Conservation (phyloP, 176 grass and related monocot genomes). For the Stipa capillata region DNA sequence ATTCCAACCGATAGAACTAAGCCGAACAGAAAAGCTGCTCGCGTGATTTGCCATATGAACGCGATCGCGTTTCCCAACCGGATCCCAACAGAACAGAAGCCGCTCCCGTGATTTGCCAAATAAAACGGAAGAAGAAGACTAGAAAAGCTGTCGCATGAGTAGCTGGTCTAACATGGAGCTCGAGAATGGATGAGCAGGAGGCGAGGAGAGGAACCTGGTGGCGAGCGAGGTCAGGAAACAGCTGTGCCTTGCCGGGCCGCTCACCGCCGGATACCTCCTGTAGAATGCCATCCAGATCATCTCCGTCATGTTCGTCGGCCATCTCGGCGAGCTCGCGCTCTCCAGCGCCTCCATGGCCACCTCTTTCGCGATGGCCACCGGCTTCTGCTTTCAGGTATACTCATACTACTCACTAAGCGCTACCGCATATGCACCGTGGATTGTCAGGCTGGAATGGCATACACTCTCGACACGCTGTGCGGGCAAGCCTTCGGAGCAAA, state of each 20-base stretch:
- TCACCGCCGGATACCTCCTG: conserved; percentile 21
- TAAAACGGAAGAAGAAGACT: no score
- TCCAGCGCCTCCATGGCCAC: conserved; percentile 39
- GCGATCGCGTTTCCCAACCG: no score
- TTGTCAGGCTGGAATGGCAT: conserved; percentile 27
- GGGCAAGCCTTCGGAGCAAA: conserved; percentile 64
- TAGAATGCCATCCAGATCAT: conserved; percentile 38
- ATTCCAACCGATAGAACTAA: no score
- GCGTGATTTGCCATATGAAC: no score
- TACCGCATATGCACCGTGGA: no score
- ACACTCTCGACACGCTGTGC: conserved; percentile 43
- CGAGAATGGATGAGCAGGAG: background rate
- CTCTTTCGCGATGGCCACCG: conserved; percentile 31
- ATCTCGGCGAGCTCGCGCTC: conserved; percentile 33
- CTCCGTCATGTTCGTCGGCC: conserved; percentile 36
- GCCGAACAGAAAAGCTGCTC: no score
- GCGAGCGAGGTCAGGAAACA: conserved; percentile 15
- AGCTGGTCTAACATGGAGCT: no score
- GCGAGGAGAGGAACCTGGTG: background rate
- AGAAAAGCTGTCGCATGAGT: no score
- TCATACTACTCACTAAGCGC: no score
- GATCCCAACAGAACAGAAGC: no score
- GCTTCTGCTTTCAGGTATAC: conserved; percentile 29
- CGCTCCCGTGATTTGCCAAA: no score
- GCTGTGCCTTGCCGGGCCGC: conserved; percentile 26